These are phyloP conservation scores for Exophiala sp. DNA, from an alignment of 2,329 filamentous ascomycete species.

Conservation along the genomic window DNA sequence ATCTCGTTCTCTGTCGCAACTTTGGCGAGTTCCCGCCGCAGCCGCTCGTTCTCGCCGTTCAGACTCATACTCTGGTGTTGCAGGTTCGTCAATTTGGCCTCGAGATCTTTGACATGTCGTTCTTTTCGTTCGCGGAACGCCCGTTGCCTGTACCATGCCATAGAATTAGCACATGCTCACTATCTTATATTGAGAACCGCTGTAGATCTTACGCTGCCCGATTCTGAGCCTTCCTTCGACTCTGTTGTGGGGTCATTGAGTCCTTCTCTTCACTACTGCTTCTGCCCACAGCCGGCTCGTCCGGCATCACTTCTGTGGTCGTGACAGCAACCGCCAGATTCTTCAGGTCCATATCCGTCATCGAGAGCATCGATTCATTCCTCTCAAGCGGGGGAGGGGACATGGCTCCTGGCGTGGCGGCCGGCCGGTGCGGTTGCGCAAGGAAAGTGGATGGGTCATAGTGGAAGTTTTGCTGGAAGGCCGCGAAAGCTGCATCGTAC, in stretches of 20 bases:
- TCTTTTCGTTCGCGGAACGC: constrained; percentile 97
- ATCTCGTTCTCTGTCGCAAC: constrained; percentile 90
- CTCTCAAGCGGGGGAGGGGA: constrained; percentile 34
- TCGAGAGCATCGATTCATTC: constrained; percentile 32
- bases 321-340: constrained; percentile 31
- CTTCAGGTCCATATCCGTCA: constrained; percentile 31
- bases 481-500: constrained; percentile 36
- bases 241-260: constrained; percentile 51
- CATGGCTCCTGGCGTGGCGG: constrained; percentile 4
- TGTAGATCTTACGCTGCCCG: constrained; percentile 61
- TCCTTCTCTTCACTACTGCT: constrained; percentile 56
- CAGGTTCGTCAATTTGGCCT: constrained; percentile 75
- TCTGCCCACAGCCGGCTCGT: constrained; percentile 30
- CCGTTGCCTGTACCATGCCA: constrained; percentile 63
- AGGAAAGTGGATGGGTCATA: constrained; percentile 36
- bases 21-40: constrained; percentile 79
- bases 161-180: constrained; percentile 5
- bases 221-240: constrained; percentile 67
- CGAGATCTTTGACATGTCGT: constrained; percentile 86
- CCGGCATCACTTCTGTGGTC: constrained; percentile 27
- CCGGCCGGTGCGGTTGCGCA: constrained; percentile 23
- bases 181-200: not conserved
- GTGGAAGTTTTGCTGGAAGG: constrained; percentile 39
- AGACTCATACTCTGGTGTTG: constrained; percentile 71
- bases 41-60: constrained; percentile 76